These are phyloP conservation scores for Mycogone perniciosa DNA, from an alignment of 2,329 filamentous ascomycete genomes.

Conservation along the genomic window DNA sequence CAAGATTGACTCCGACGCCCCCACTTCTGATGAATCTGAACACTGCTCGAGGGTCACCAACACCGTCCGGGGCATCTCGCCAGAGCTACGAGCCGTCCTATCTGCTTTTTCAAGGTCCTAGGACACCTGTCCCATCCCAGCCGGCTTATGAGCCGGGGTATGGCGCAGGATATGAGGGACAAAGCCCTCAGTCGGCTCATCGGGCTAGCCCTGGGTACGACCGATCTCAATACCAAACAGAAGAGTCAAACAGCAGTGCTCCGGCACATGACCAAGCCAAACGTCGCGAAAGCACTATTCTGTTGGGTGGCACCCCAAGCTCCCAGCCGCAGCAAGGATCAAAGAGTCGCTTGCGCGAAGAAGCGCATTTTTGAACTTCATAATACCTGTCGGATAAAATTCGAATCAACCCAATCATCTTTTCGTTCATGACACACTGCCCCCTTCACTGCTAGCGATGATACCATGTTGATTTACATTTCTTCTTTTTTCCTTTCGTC, in stretches of 20 bases:
- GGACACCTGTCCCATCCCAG: slow-evolving; percentile 27
- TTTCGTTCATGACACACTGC: slow-evolving; percentile 27
- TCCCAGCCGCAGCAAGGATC: slow-evolving; percentile 44
- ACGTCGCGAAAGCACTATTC: slow-evolving; percentile 57
- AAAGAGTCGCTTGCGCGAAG: slow-evolving; percentile 49
- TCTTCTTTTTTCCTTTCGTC: not conserved
- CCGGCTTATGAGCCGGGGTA: slow-evolving; percentile 42
- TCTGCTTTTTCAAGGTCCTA: slow-evolving; percentile 27
- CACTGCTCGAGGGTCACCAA: slow-evolving; percentile 34
- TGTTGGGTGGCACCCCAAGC: slow-evolving; percentile 42
- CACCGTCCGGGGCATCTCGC: slow-evolving; percentile 31
- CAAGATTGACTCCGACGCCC: slow-evolving; percentile 43
- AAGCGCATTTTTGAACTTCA: slow-evolving; percentile 39
- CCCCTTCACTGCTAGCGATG: slow-evolving; percentile 22
- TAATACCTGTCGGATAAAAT: slow-evolving; percentile 13
- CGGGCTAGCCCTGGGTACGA: slow-evolving; percentile 31
- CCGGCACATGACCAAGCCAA: slow-evolving; percentile 33
- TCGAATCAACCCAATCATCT: slow-evolving; percentile 13
- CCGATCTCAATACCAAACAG: slow-evolving; percentile 29
- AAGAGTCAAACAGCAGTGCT: slow-evolving; percentile 18
- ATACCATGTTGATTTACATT: slow-evolving; percentile 13
- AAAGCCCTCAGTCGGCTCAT: slow-evolving; percentile 14
- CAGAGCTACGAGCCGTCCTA: slow-evolving; percentile 41
- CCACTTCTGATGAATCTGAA: slow-evolving; percentile 34
- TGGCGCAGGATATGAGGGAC: slow-evolving; percentile 21